phyloP scores from a whole-genome alignment of 805 yeast genomes.

The Candida pseudofarinosa region DNA sequence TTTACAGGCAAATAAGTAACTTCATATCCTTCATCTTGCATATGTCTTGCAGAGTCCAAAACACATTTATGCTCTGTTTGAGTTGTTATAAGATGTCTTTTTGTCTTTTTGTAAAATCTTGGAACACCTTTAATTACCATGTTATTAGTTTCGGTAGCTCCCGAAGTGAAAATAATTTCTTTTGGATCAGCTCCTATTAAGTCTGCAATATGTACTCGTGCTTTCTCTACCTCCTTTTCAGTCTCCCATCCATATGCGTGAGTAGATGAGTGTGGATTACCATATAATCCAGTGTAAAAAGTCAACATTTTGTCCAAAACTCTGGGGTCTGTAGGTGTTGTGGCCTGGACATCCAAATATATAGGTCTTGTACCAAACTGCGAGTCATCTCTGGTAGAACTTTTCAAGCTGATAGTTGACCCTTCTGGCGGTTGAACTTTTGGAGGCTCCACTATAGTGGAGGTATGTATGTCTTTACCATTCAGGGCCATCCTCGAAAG shows the following conservation, averaged over 20 bases:
- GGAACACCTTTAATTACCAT: slow-evolving; percentile 96
- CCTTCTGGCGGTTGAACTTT: slow-evolving; percentile 42
- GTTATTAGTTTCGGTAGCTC: slow-evolving; percentile 97
- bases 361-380: slow-evolving; percentile 78
- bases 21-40: slow-evolving; percentile 96
- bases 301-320: slow-evolving; percentile 85
- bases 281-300: slow-evolving; percentile 88
- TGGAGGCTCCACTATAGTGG: slow-evolving; percentile 16
- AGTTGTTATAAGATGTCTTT: slow-evolving; percentile 90
- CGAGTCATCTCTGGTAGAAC: slow-evolving; percentile 42
- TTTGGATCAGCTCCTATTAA: slow-evolving; percentile 92
- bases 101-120: slow-evolving; percentile 82
- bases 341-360: slow-evolving; percentile 95
- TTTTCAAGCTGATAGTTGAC: slow-evolving; percentile 40
- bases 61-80: slow-evolving; percentile 99
- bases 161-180: slow-evolving; percentile 94
- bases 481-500: slow-evolving; percentile 4
- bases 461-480: slow-evolving; percentile 14
- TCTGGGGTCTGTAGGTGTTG: slow-evolving; percentile 97
- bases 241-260: slow-evolving; percentile 99
- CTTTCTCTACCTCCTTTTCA: slow-evolving; percentile 82
- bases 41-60: slow-evolving; percentile 89
- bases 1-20: slow-evolving; percentile 88
- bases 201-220: slow-evolving; percentile 77
- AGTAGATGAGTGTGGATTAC: slow-evolving; percentile 96